Conservation (phyloP, 2,329 filamentous ascomycete species). For the Biscogniauxia marginata region DNA sequence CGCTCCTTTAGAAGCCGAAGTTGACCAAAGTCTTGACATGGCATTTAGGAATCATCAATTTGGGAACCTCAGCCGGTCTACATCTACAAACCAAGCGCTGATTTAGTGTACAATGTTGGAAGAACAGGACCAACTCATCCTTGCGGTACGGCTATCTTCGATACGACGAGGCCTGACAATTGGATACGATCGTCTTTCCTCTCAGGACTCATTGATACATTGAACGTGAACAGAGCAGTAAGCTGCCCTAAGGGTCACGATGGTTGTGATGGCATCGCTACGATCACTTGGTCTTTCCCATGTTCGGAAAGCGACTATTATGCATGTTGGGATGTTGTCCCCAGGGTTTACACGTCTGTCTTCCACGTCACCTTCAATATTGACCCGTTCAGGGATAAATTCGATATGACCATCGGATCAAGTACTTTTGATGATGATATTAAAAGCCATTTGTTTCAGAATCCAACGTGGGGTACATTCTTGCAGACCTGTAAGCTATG, state of each 20-base stretch:
- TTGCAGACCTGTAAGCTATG: conserved; percentile 2
- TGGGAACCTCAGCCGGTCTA: too few species aligned
- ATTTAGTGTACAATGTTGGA: conserved; percentile 1
- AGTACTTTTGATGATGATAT: conserved; percentile 5
- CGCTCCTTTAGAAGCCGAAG: neutral
- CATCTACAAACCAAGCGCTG: too few species aligned
- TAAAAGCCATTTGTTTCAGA: too few species aligned
- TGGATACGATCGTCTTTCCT: conserved; percentile 5
- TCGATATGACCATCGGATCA: conserved; percentile 5
- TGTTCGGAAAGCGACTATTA: conserved; percentile 6
- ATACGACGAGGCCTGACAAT: conserved; percentile 4
- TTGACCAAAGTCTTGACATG: too few species aligned
- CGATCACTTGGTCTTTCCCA: conserved; percentile 10
- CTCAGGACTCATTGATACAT: conserved; percentile 6
- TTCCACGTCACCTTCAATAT: conserved; percentile 4
- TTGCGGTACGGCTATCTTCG: conserved; percentile 5
- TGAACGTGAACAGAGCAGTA: neutral
- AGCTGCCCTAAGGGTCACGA: conserved; percentile 2
- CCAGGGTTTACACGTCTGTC: conserved; percentile 8
- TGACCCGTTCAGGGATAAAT: neutral
- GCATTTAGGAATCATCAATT: too few species aligned
- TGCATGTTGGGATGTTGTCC: conserved; percentile 8
- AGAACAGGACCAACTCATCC: conserved; percentile 6
- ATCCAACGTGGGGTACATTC: neutral
- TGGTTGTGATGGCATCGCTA: conserved; percentile 4